Evolutionary conservation across 257 asterid species (phyloP).

Genomic region (Penstemon newberryi): DNA sequence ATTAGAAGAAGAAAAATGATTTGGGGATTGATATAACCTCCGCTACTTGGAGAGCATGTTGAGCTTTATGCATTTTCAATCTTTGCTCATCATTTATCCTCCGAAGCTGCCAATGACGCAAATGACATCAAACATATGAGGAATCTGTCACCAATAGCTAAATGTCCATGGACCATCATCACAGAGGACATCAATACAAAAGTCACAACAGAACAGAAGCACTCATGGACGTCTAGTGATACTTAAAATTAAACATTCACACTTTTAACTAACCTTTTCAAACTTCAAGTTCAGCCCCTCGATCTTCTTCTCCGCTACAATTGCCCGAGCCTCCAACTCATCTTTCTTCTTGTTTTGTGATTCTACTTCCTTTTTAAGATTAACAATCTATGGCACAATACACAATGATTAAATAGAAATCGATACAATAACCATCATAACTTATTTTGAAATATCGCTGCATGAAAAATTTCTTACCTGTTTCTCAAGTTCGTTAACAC

Average conservation of each 20-base stretch:
- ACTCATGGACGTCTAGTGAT: constrained; percentile 12
- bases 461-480: constrained; percentile 30
- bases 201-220: background rate
- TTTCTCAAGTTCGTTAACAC: constrained; percentile 36
- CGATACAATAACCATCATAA: background rate
- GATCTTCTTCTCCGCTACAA: constrained; percentile 38
- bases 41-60: constrained; percentile 45
- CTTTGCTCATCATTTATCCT: constrained; percentile 43
- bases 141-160: no score
- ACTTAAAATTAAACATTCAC: background rate
- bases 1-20: background rate
- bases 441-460: background rate
- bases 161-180: no score
- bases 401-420: background rate
- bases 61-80: constrained; percentile 40
- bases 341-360: constrained; percentile 39
- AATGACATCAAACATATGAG: constrained; percentile 1
- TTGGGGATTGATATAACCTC: constrained; percentile 38
- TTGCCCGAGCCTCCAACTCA: constrained; percentile 34
- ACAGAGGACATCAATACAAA: background rate
- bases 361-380: constrained; percentile 42
- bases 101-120: constrained; percentile 37
- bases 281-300: constrained; percentile 42
- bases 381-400: constrained; percentile 35
- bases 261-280: constrained; percentile 37